Percentiles rank a stretch among this genome's conserved stretches.
These are phyloP conservation scores for Waltiozyma sp. DNA, from an alignment of 1,139 yeast species.

Conservation along the genomic window DNA sequence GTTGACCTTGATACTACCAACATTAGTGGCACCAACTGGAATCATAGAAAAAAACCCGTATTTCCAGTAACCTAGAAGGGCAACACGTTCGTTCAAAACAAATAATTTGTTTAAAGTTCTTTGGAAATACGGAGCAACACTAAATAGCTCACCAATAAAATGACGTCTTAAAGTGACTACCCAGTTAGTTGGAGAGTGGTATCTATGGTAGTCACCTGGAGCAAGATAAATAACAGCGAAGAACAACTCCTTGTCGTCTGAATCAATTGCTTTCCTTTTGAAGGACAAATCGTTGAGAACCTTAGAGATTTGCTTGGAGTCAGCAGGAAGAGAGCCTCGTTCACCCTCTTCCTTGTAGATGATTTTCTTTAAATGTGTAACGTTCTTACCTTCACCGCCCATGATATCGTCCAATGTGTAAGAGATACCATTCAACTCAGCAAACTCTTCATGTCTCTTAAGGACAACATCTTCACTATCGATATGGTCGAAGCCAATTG, in stretches of 20 bases:
- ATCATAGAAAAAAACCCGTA: slow-evolving; percentile 98
- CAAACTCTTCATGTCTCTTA: slow-evolving; percentile 64
- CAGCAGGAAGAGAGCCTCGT: slow-evolving; percentile 30
- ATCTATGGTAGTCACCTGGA: slow-evolving; percentile 97
- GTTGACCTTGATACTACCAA: slow-evolving; percentile 85
- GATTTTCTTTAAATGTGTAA: slow-evolving; percentile 32
- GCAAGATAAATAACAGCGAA: slow-evolving; percentile 92
- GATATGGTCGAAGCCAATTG: slow-evolving; percentile 33
- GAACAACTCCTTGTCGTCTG: slow-evolving; percentile 49
- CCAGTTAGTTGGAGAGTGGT: slow-evolving; percentile 96
- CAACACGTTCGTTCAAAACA: slow-evolving; percentile 90
- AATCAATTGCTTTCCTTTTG: slow-evolving; percentile 1
- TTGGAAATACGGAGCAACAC: slow-evolving; percentile 96
- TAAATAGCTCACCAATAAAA: slow-evolving; percentile 89
- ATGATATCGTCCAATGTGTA: slow-evolving; percentile 61
- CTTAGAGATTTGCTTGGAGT: slow-evolving; percentile 19
- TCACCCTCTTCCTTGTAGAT: slow-evolving; percentile 54
- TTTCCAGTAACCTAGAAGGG: slow-evolving; percentile 91
- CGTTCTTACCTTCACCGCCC: slow-evolving; percentile 33
- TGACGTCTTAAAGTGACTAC: slow-evolving; percentile 89
- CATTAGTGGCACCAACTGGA: slow-evolving; percentile 98
- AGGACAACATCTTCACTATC: slow-evolving; percentile 32
- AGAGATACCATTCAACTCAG: slow-evolving; percentile 64
- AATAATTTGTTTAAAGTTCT: slow-evolving; percentile 76
- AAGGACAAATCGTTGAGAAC: slow-evolving; percentile 20